Evolutionary conservation across 163 green algal species (phyloP).

Genomic region (Prototheca wickerhamii): DNA sequence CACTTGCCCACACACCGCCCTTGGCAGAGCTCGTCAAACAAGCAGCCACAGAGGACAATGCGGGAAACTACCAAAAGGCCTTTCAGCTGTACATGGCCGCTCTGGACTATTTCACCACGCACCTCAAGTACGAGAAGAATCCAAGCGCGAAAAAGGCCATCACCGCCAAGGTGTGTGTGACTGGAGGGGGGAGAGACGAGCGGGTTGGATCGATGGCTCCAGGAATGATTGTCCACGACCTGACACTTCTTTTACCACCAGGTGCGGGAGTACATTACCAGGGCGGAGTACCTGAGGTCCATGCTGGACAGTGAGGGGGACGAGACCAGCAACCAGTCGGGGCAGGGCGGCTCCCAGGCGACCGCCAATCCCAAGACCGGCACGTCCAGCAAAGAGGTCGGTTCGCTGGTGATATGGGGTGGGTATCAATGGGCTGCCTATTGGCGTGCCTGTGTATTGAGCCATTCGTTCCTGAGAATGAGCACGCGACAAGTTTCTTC

Average conservation of each 20-base stretch:
- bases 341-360: background rate
- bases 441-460: too few species aligned
- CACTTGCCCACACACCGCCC: background rate
- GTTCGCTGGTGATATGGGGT: background rate
- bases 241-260: background rate
- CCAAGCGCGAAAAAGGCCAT: slow-evolving; percentile 66
- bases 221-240: background rate
- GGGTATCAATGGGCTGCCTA: too few species aligned
- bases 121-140: slow-evolving; percentile 99
- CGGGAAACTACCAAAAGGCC: slow-evolving; percentile 81
- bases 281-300: slow-evolving; percentile 86
- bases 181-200: background rate
- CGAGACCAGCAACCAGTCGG: background rate
- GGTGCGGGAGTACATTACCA: slow-evolving; percentile 74
- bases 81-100: slow-evolving; percentile 76
- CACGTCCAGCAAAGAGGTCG: slow-evolving; percentile 24
- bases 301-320: slow-evolving; percentile 42
- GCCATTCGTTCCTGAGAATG: too few species aligned
- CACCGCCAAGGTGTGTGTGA: slow-evolving; percentile 52
- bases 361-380: background rate
- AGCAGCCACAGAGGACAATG: slow-evolving; percentile 84
- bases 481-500: too few species aligned
- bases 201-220: background rate
- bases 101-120: slow-evolving; percentile 88
- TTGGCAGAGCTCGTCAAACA: slow-evolving; percentile 88